A percentile compares a stretch with the other conserved stretches of the same genome.
phyloP scores from a whole-genome alignment of 495 filamentous ascomycete genomes.

The Podospora tetraspora region DNA sequence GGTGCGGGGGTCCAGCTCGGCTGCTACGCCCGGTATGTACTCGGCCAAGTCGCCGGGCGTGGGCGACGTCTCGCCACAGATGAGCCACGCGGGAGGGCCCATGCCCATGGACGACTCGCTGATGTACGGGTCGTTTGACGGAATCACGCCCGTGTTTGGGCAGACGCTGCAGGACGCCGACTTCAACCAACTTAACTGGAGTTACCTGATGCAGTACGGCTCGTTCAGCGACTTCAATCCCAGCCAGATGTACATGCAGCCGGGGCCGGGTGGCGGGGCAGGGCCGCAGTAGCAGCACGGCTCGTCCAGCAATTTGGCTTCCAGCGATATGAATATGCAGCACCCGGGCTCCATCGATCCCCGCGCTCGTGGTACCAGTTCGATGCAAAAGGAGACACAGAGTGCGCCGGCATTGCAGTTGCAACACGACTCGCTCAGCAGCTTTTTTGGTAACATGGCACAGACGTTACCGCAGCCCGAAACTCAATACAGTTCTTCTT shows the following conservation, averaged over 20 bases:
- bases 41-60: slow-evolving; percentile 12
- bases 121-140: slow-evolving; percentile 27
- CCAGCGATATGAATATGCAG: not conserved
- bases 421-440: no score
- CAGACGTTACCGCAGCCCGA: no score
- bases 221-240: slow-evolving; percentile 33
- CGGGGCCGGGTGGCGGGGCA: not conserved
- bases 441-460: no score
- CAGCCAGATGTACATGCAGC: slow-evolving; percentile 9
- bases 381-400: not conserved
- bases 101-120: slow-evolving; percentile 28
- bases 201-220: slow-evolving; percentile 38
- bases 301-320: not conserved
- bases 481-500: not conserved
- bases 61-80: slow-evolving; percentile 16
- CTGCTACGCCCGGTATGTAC: slow-evolving; percentile 16
- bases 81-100: slow-evolving; percentile 4
- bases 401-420: not conserved
- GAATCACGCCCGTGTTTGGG: slow-evolving; percentile 17
- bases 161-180: slow-evolving; percentile 33
- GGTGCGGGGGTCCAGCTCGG: not conserved
- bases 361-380: not conserved
- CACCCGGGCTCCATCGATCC: no score
- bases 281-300: not conserved
- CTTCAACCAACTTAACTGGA: slow-evolving; percentile 43